phyloP scores from a whole-genome alignment of 2,329 filamentous ascomycete genomes.

The Alternaria sp. region DNA sequence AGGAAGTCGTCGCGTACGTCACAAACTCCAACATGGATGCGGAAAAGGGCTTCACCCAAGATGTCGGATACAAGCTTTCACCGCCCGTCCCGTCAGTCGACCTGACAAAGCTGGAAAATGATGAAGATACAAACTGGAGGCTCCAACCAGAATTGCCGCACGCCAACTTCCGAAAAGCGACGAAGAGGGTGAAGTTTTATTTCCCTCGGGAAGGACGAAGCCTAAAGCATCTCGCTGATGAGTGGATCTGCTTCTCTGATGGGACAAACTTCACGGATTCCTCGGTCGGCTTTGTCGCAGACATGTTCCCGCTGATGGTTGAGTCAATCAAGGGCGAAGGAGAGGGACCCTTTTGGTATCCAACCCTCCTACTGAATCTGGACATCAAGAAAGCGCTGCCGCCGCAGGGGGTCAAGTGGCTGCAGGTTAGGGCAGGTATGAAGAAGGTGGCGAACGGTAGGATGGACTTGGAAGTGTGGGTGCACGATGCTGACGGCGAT shows the following conservation, averaged over 20 bases:
- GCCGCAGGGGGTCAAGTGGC: conserved; percentile 71
- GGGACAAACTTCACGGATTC: conserved; percentile 68
- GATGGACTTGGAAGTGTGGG: conserved; percentile 74
- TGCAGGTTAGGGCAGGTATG: conserved; percentile 68
- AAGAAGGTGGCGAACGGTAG: conserved; percentile 74
- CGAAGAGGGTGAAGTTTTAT: conserved; percentile 58
- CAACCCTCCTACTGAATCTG: conserved; percentile 75
- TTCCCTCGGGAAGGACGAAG: conserved; percentile 57
- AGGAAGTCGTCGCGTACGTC: conserved; percentile 69
- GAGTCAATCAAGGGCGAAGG: conserved; percentile 54
- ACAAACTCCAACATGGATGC: conserved; percentile 67
- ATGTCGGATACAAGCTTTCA: conserved; percentile 61
- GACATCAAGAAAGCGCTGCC: conserved; percentile 78
- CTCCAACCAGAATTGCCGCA: conserved; percentile 53
- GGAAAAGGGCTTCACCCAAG: conserved; percentile 64
- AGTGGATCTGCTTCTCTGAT: conserved; percentile 70
- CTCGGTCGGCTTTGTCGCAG: conserved; percentile 68
- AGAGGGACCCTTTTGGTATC: conserved; percentile 69
- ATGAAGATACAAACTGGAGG: conserved; percentile 58
- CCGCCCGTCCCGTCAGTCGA: conserved; percentile 54
- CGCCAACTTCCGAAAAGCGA: conserved; percentile 56
- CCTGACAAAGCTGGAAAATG: conserved; percentile 50
- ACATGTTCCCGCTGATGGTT: conserved; percentile 72
- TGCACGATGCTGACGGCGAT: conserved; percentile 69
- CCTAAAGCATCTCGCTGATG: conserved; percentile 58